Percentiles rank a stretch among this genome's conserved stretches.
Evolutionary conservation across 306 rosid species (phyloP).

Genomic region (Vachellia pachyceras): DNA sequence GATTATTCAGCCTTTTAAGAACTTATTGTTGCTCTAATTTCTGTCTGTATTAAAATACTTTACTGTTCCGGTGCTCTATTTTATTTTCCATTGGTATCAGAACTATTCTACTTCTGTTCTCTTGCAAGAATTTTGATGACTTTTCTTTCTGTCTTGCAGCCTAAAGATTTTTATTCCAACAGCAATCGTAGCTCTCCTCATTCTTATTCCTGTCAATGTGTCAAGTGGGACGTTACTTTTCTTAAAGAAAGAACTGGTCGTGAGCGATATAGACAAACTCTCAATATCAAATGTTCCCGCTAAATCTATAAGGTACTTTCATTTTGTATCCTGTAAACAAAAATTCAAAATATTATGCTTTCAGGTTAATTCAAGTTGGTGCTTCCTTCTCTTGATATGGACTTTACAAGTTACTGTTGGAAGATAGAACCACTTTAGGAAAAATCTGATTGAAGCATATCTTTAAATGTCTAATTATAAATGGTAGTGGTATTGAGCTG

Average conservation of each 20-base stretch:
- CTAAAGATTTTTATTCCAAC: conserved; percentile 85
- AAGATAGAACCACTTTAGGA: neutral
- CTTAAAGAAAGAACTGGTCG: conserved; percentile 81
- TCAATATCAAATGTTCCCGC: conserved; percentile 92
- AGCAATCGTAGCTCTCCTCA: conserved; percentile 79
- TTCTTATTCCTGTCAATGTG: conserved; percentile 92
- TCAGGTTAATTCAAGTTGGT: conserved; percentile 17
- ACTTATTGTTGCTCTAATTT: neutral
- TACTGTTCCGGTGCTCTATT: neutral
- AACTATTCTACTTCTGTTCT: conserved; percentile 21
- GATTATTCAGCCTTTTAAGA: neutral
- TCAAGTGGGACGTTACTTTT: conserved; percentile 84
- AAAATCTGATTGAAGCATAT: conserved; percentile 22
- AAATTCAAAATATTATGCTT: neutral
- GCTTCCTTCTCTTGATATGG: conserved; percentile 32
- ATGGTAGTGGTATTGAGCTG: conserved; percentile 2
- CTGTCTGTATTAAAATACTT: neutral
- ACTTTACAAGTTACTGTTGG: conserved; percentile 1
- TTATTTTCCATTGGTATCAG: conserved; percentile 4
- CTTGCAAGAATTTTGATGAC: neutral
- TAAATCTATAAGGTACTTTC: conserved; percentile 67
- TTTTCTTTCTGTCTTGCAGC: conserved; percentile 48
- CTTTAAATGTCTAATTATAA: neutral
- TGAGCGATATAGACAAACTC: conserved; percentile 90
- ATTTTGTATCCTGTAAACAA: conserved; percentile 7